Evolutionary conservation across 257 asterid species (phyloP).

Genomic region (Gentiana macrophylla): DNA sequence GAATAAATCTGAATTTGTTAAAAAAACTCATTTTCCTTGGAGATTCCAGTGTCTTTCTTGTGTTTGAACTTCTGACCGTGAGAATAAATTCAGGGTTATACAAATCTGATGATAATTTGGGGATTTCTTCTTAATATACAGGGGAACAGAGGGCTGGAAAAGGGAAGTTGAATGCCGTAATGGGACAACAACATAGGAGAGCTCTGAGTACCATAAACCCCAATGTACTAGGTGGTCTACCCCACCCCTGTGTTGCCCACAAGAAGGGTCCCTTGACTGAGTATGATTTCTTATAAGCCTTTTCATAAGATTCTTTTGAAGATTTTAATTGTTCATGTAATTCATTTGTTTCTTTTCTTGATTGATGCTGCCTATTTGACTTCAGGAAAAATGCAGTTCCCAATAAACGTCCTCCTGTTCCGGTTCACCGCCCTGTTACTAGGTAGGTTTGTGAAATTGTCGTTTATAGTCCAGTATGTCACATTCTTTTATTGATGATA

Average conservation of each 20-base stretch:
- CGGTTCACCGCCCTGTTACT: slow-evolving; percentile 62
- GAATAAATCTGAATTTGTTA: not conserved
- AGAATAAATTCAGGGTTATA: not conserved
- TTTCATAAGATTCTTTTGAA: too few species aligned
- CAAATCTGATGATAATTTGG: not conserved
- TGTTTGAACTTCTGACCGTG: not conserved
- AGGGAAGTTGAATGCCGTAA: slow-evolving; percentile 18
- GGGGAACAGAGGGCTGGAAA: slow-evolving; percentile 34
- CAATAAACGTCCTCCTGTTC: slow-evolving; percentile 31
- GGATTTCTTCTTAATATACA: slow-evolving; percentile 8
- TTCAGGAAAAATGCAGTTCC: slow-evolving; percentile 36
- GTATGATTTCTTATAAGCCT: slow-evolving; percentile 22
- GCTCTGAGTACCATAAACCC: slow-evolving; percentile 54
- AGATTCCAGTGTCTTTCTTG: not conserved
- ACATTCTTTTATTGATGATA: not conserved
- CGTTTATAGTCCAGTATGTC: slow-evolving; percentile 1
- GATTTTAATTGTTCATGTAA: too few species aligned
- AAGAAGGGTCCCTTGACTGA: slow-evolving; percentile 47
- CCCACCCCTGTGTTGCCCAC: slow-evolving; percentile 42
- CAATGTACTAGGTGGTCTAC: slow-evolving; percentile 46
- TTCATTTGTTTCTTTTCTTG: not conserved
- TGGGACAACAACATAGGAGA: slow-evolving; percentile 45
- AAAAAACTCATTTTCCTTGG: too few species aligned
- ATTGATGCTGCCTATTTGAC: slow-evolving; percentile 7
- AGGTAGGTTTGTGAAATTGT: slow-evolving; percentile 55